These are phyloP conservation scores for Cercospora sp. DNA, from an alignment of 2,329 filamentous ascomycete species.

Conservation along the genomic window DNA sequence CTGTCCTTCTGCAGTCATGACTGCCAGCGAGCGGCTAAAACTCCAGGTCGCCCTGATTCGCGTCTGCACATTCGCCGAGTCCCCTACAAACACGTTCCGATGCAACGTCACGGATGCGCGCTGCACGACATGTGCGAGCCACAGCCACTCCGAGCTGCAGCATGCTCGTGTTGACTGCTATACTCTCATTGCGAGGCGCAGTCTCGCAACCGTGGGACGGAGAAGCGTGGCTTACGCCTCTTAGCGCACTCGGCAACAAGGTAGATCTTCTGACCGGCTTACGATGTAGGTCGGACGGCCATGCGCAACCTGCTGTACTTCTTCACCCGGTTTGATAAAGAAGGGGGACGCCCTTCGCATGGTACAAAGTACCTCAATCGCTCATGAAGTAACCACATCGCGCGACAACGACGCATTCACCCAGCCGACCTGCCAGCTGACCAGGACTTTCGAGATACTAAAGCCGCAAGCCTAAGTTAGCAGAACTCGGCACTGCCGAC, in stretches of 20 bases:
- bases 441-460: background rate
- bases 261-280: background rate
- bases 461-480: background rate
- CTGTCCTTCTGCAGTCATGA: background rate
- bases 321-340: background rate
- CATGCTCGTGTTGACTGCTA: background rate
- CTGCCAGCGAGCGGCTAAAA: background rate
- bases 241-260: constrained; percentile 2
- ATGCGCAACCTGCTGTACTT: background rate
- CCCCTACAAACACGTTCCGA: background rate
- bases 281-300: background rate
- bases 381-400: background rate
- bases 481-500: background rate
- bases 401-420: background rate
- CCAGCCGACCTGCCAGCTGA: background rate
- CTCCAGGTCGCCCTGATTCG: background rate
- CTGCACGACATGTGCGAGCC: background rate
- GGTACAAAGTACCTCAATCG: background rate
- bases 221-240: background rate
- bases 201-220: background rate
- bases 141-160: background rate
- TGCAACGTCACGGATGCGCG: background rate
- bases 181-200: background rate
- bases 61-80: background rate
- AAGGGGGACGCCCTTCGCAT: background rate